phyloP scores from a whole-genome alignment of 208 protist species.

The Crithidia bombi region DNA sequence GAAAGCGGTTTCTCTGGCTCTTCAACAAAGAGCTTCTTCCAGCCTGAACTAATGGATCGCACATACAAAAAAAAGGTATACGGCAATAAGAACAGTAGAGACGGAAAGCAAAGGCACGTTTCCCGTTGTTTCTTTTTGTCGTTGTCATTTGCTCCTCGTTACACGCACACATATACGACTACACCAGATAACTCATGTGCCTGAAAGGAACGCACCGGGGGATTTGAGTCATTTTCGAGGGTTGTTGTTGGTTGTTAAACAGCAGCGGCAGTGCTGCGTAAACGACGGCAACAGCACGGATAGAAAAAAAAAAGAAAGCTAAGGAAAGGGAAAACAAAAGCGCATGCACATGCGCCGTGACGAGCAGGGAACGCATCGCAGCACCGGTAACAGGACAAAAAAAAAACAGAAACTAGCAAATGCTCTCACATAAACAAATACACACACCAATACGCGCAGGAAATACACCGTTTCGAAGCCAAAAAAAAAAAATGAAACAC shows the following conservation, averaged over 20 bases:
- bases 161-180: background rate
- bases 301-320: constrained; percentile 16
- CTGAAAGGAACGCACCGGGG: no score
- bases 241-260: background rate
- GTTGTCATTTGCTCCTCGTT: background rate
- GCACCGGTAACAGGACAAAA: background rate
- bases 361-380: constrained; percentile 11
- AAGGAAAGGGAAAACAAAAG: constrained; percentile 8
- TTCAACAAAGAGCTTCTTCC: no score
- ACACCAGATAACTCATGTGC: no score
- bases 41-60: background rate
- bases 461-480: background rate
- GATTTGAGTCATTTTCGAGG: no score
- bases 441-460: no score
- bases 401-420: background rate
- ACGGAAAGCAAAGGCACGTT: background rate
- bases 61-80: constrained; percentile 13
- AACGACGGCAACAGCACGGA: background rate
- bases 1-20: no score
- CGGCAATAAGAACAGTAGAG: no score
- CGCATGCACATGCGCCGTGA: background rate
- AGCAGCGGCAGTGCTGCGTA: background rate
- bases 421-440: no score
- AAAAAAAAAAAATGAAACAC: constrained; percentile 18
- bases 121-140: no score